These are phyloP conservation scores for Eremochloa ophiuroides DNA, from an alignment of 176 grass and related monocot genomes.

Conservation along the genomic window DNA sequence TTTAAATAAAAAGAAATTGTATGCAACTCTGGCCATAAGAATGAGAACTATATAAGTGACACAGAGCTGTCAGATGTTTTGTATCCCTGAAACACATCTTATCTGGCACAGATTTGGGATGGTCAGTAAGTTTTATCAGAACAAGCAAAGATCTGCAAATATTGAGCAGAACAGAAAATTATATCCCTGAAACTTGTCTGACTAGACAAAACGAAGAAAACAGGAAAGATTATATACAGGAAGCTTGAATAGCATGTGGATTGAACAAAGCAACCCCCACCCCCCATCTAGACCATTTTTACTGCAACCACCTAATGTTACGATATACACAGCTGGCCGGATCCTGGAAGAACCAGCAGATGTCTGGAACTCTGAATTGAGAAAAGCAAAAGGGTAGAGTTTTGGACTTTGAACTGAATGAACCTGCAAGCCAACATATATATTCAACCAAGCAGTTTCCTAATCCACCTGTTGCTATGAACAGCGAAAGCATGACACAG, in stretches of 20 bases:
- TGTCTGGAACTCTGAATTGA: background rate
- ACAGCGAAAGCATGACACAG: conserved; percentile 1
- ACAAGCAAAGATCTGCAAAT: background rate
- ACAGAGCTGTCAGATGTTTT: background rate
- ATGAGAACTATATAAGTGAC: background rate
- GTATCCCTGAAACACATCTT: background rate
- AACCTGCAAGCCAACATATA: background rate
- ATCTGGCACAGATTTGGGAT: background rate
- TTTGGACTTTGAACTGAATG: conserved; percentile 5
- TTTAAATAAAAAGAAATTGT: no score
- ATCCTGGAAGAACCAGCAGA: background rate
- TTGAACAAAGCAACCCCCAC: background rate
- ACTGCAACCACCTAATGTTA: conserved; percentile 7
- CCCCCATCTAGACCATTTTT: conserved; percentile 8
- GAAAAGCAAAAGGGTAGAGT: background rate
- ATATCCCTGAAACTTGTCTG: background rate
- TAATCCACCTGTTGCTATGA: conserved; percentile 20
- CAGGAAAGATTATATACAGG: conserved; percentile 10
- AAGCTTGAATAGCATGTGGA: conserved; percentile 8
- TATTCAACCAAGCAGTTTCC: conserved; percentile 18
- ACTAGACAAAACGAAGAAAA: conserved; percentile 3
- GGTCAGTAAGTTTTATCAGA: background rate
- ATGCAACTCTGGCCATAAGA: no score
- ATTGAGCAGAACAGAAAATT: background rate
- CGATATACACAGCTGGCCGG: conserved; percentile 4